Evolutionary conservation across 805 yeast species (phyloP), one percentile per base, ranked within the genome.

Genomic region (Kregervanrija delftensis): DNA sequence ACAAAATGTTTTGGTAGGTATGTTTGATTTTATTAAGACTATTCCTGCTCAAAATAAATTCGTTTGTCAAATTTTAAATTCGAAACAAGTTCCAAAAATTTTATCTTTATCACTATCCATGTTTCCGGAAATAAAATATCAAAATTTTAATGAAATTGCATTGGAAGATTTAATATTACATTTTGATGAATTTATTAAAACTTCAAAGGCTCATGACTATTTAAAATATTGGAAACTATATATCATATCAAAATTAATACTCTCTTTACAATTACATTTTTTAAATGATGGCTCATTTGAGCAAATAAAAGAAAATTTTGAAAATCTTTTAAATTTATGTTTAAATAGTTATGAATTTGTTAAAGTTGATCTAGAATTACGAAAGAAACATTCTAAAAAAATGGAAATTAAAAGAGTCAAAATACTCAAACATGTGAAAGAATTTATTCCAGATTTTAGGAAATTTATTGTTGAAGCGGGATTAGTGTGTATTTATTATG

Each of bases 391-490:
- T 14, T 33, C 37, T 8, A 33, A 37, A 15, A 42, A 33, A 32
- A 34, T 33, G 14, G 11, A 13, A 6, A 16, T 28, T 2, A 42
- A 37, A 28, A 17, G 45, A 4, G 28, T 22, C 4, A 37, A 37
- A n/a, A 33, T 42, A 9, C n/a, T 42, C 4, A 42, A 33, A n/a
- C 32, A 33, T 11, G 33, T 37, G 12, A 28, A 28, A 28, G 38
- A 37, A 12, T 37, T 33, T 11, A 37, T 42, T 33, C 15, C 15
- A 5, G 33, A 28, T 4, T 42, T 37, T 14, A 33, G 45, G 28
- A 42, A 34, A 12, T n/a, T 15, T 5, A 14, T 37, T n/a, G 30
- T 42, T n/a, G 34, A 42, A 34, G 11, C 38, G 3, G 45, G 41
- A 8, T 12, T 42, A 8, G 28, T 33, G 3, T 14, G 33, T 13